A percentile compares a stretch with the other conserved stretches of the same genome.
phyloP scores from a whole-genome alignment of 805 yeast species.

The Cyberlindnera amylophila region DNA sequence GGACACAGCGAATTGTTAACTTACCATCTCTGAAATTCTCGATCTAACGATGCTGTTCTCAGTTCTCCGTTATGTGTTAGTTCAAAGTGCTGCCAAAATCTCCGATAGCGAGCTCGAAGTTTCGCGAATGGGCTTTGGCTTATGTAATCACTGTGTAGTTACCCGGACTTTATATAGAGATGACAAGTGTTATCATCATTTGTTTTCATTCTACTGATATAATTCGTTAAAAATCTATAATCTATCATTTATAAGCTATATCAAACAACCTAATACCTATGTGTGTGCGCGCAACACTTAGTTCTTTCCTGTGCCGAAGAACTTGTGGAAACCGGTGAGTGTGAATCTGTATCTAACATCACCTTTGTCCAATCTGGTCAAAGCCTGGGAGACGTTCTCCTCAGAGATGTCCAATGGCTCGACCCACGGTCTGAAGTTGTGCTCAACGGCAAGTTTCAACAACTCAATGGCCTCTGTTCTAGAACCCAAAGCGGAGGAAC shows the following conservation, averaged over 20 bases:
- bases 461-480: constrained; percentile 62
- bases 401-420: constrained; percentile 54
- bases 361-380: constrained; percentile 49
- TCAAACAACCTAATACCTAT: background rate
- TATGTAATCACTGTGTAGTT: too few species aligned
- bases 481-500: constrained; percentile 59
- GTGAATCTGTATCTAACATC: constrained; percentile 65
- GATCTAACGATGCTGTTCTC: too few species aligned
- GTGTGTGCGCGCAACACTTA: background rate
- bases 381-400: constrained; percentile 49
- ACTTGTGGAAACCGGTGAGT: constrained; percentile 47
- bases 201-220: too few species aligned
- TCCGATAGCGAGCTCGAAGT: too few species aligned
- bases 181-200: too few species aligned
- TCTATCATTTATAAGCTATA: background rate
- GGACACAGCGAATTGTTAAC: too few species aligned
- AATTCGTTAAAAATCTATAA: background rate
- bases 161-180: too few species aligned
- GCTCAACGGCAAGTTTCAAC: constrained; percentile 59
- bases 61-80: too few species aligned
- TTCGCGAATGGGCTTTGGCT: too few species aligned
- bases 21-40: too few species aligned
- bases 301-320: constrained; percentile 30
- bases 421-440: constrained; percentile 57
- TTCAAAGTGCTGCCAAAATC: too few species aligned